A percentile compares a stretch with the other conserved stretches of the same genome.
These are phyloP conservation scores for Zarea fungicola DNA, from an alignment of 2,329 filamentous ascomycete species.

Conservation along the genomic window DNA sequence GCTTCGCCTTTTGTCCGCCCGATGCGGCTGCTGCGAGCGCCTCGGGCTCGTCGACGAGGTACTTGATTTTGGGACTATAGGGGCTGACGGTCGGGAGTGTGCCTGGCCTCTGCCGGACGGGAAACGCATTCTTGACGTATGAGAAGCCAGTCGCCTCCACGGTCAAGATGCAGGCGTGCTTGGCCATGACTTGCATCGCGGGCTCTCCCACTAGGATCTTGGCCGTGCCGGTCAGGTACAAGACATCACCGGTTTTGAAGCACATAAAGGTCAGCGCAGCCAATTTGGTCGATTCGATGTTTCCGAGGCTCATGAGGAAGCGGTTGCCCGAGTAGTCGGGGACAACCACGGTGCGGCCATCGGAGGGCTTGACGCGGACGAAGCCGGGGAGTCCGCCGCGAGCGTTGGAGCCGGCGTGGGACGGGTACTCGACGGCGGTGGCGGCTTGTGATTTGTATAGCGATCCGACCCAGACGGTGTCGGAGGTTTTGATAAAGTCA, in stretches of 20 bases:
- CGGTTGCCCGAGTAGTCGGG: constrained; percentile 4
- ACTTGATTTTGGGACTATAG: constrained; percentile 4
- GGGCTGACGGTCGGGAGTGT: not conserved
- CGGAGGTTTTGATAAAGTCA: not conserved
- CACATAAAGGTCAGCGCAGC: not conserved
- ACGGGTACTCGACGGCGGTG: not conserved
- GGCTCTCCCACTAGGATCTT: not conserved
- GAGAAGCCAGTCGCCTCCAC: not conserved
- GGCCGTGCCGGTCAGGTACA: not conserved
- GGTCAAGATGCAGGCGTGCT: not conserved
- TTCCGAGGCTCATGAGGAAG: not conserved
- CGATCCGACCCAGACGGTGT: not conserved
- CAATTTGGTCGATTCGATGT: not conserved
- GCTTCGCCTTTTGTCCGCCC: not conserved
- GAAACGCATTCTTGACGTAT: not conserved
- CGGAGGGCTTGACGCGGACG: not conserved
- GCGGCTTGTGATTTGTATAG: not conserved
- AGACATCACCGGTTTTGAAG: not conserved
- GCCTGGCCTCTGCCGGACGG: not conserved
- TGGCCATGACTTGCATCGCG: constrained; percentile 1
- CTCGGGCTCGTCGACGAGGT: constrained; percentile 4
- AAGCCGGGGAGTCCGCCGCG: constrained; percentile 1
- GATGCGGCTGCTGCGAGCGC: not conserved
- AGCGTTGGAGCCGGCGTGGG: not conserved
- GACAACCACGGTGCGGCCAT: not conserved